Percentiles rank a stretch among this genome's conserved stretches.
Conservation (phyloP, 176 grass and related monocot species). For the Aechmea fasciata region DNA sequence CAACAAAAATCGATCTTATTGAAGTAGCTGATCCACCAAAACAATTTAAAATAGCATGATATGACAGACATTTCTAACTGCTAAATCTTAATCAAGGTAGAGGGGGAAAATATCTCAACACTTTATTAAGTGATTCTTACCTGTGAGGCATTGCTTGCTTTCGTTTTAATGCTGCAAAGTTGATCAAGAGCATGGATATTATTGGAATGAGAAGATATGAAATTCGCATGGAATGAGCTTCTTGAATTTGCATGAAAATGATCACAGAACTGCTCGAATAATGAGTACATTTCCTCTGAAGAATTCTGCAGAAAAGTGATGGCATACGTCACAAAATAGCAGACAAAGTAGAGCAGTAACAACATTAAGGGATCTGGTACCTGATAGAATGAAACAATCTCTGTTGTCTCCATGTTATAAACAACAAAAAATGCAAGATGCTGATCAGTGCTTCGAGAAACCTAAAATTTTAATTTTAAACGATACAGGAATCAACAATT, state of each 20-base stretch:
- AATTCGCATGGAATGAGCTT: conserved; percentile 61
- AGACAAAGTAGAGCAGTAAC: conserved; percentile 9
- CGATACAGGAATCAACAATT: too few species aligned
- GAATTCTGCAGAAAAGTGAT: conserved; percentile 70
- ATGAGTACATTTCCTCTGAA: conserved; percentile 77
- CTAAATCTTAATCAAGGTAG: too few species aligned
- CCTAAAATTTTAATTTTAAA: conserved; percentile 24
- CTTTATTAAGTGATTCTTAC: conserved; percentile 28
- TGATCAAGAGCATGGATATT: conserved; percentile 82
- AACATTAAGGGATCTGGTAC: conserved; percentile 14
- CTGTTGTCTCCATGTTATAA: conserved; percentile 98
- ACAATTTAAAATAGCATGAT: too few species aligned
- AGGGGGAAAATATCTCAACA: too few species aligned
- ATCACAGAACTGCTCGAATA: conserved; percentile 86
- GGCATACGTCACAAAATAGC: conserved; percentile 12
- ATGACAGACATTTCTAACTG: too few species aligned
- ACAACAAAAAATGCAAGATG: conserved; percentile 86
- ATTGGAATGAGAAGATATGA: conserved; percentile 85
- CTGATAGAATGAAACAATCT: conserved; percentile 92
- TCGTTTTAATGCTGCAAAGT: conserved; percentile 52
- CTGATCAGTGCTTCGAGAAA: conserved; percentile 74
- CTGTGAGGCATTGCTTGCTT: conserved; percentile 65
- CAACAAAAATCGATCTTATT: too few species aligned
- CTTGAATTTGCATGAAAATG: conserved; percentile 78
- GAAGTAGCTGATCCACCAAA: too few species aligned